Base-by-base conservation (phyloP, 768 basidiomycete genomes). In the Amanita thiersii region DNA sequence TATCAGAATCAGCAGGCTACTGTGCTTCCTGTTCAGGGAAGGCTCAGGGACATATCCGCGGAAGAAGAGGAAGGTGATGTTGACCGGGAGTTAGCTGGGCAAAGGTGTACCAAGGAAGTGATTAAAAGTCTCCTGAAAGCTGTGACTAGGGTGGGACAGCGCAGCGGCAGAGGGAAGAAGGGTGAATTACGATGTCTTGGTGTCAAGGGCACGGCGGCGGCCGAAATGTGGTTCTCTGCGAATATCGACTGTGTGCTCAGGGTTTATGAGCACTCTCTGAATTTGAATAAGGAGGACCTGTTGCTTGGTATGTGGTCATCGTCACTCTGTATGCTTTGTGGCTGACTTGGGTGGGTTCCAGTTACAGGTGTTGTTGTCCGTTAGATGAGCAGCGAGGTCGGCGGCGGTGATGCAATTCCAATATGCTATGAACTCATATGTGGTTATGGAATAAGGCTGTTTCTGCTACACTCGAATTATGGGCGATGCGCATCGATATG, bases 301-400 rank as follows among this genome's bases (percentile, higher is more conserved):
- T 25, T 37, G 23, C 25, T 43, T 28, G 42, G 42, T 43, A 29
- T n/a, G 42, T 43, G 8, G 4, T n/a, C 23, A n/a, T n/a, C n/a
- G n/a, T n/a, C n/a, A n/a, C n/a, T n/a, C n/a, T n/a, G n/a, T n/a
- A n/a, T n/a, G n/a, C n/a, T n/a, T n/a, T n/a, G n/a, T n/a, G n/a
- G n/a, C n/a, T n/a, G n/a, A n/a, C n/a, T n/a, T n/a, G n/a, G n/a
- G n/a, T n/a, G n/a, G n/a, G n/a, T n/a, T n/a, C n/a, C n/a, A 34
- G 24, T 43, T 17, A 37, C 33, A 25, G 32, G 42, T 29, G n/a
- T 28, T 23, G 17, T 37, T 17, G 40, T 19, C 1, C 25, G 18
- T 19, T n/a, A n/a, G n/a, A n/a, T n/a, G n/a, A n/a, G n/a, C n/a
- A n/a, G n/a, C n/a, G n/a, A n/a, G n/a, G n/a, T n/a, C n/a, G n/a